Conservation (phyloP, 2,329 filamentous ascomycete species). For the Fusarium temperatum region DNA sequence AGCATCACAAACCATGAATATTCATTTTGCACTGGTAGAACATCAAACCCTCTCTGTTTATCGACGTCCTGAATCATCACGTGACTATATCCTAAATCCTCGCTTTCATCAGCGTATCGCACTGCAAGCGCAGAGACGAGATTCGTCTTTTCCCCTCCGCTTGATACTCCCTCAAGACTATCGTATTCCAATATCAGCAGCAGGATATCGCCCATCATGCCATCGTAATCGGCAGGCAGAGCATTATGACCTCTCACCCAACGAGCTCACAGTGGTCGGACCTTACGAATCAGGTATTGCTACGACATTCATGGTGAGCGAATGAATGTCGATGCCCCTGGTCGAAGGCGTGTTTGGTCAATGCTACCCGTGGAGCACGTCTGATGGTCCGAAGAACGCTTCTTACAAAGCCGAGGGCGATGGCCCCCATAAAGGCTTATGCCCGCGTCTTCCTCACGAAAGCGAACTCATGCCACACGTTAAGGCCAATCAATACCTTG, state of each 20-base stretch:
- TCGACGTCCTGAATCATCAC: too few relatives aligned
- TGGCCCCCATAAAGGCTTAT: neutral
- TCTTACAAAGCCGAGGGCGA: neutral
- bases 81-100: too few relatives aligned
- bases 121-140: neutral
- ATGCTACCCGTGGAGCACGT: neutral
- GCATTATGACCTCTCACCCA: neutral
- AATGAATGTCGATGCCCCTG: neutral
- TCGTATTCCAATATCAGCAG: neutral
- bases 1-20: too few relatives aligned
- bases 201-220: neutral
- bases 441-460: neutral
- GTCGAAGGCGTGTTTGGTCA: neutral
- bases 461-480: neutral
- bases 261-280: neutral
- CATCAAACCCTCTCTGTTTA: too few relatives aligned
- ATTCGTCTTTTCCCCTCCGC: too few relatives aligned
- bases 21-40: too few relatives aligned
- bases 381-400: neutral
- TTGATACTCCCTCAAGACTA: neutral
- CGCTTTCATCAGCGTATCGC: neutral
- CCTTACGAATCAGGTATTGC: neutral
- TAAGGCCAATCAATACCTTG: neutral
- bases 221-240: neutral
- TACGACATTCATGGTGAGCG: neutral